Evolutionary conservation across 1,284 basidiomycete species (phyloP).

Genomic region (Heterobasidion occidentale): DNA sequence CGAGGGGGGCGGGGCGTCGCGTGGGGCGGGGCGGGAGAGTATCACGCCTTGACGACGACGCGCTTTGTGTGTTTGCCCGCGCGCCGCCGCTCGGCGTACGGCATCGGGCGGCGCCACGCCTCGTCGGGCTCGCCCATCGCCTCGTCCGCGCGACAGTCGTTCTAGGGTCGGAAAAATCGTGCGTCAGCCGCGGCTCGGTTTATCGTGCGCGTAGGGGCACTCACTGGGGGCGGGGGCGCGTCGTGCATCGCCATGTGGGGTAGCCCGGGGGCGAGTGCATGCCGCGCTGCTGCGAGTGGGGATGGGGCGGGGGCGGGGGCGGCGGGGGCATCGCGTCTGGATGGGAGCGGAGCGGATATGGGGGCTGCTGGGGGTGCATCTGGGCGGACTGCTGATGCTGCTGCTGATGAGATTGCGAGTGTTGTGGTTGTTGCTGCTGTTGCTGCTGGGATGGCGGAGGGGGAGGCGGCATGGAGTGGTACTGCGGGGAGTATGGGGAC

Average conservation of each 20-base stretch:
- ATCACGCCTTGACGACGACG: slow-evolving; percentile 21
- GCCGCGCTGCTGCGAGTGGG: background rate
- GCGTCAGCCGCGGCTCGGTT: no score
- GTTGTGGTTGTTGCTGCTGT: background rate
- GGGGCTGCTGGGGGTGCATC: no score
- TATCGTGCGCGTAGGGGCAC: no score
- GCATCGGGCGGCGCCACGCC: slow-evolving; percentile 14
- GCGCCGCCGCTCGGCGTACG: slow-evolving; percentile 56
- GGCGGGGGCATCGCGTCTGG: background rate
- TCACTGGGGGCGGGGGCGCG: no score
- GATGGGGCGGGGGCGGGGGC: background rate
- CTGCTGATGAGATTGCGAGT: background rate
- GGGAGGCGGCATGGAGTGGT: background rate
- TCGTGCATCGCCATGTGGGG: no score
- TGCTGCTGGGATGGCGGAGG: background rate
- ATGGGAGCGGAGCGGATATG: background rate
- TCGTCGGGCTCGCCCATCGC: no score
- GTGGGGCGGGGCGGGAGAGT: no score
- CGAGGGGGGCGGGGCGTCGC: no score
- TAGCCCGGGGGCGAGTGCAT: no score
- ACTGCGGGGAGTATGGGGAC: slow-evolving; percentile 29
- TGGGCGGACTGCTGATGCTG: background rate
- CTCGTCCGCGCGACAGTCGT: no score
- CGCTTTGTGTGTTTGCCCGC: slow-evolving; percentile 69
- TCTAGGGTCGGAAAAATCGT: no score